Conservation (phyloP, 1,284 basidiomycete genomes). For the Tilletia indica region DNA sequence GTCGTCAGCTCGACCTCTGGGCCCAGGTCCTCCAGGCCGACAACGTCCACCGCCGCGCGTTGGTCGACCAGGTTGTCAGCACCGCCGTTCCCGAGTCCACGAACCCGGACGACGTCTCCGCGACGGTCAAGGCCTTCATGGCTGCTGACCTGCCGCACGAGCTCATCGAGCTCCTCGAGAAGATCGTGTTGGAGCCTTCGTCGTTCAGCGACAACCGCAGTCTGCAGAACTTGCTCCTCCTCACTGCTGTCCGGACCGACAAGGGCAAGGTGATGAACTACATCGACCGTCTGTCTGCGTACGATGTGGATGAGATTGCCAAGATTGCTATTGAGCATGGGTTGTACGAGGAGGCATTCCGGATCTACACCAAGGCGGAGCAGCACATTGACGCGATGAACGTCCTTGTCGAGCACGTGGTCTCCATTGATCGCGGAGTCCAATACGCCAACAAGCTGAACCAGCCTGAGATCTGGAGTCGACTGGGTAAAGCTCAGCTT, state of each 20-base stretch:
- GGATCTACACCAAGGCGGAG: slow-evolving; percentile 52
- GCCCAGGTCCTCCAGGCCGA: slow-evolving; percentile 86
- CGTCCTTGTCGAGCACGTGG: slow-evolving; percentile 96
- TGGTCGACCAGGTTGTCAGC: slow-evolving; percentile 81
- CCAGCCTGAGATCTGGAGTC: slow-evolving; percentile 92
- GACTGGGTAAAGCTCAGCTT: slow-evolving; percentile 97
- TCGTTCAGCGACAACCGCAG: slow-evolving; percentile 88
- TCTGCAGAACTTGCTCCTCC: slow-evolving; percentile 74
- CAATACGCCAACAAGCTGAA: slow-evolving; percentile 97
- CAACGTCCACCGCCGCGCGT: slow-evolving; percentile 85
- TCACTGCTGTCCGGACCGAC: slow-evolving; percentile 95
- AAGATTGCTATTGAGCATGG: slow-evolving; percentile 96
- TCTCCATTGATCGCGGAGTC: slow-evolving; percentile 92
- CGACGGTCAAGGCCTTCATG: slow-evolving; percentile 98
- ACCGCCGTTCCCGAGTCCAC: slow-evolving; percentile 96
- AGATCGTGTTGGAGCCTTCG: slow-evolving; percentile 95
- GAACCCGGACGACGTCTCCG: slow-evolving; percentile 96
- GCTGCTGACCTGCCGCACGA: slow-evolving; percentile 95
- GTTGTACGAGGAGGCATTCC: slow-evolving; percentile 90
- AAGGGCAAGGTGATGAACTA: slow-evolving; percentile 98
- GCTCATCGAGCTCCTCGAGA: slow-evolving; percentile 95
- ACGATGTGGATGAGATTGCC: slow-evolving; percentile 91
- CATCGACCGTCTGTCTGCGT: slow-evolving; percentile 95
- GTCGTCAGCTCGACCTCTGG: slow-evolving; percentile 94
- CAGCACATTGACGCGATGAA: slow-evolving; percentile 75